Evolutionary conservation across 2,329 filamentous ascomycete species (phyloP), one percentile per base, ranked within the genome.

Genomic region (Bipolaris oryzae): DNA sequence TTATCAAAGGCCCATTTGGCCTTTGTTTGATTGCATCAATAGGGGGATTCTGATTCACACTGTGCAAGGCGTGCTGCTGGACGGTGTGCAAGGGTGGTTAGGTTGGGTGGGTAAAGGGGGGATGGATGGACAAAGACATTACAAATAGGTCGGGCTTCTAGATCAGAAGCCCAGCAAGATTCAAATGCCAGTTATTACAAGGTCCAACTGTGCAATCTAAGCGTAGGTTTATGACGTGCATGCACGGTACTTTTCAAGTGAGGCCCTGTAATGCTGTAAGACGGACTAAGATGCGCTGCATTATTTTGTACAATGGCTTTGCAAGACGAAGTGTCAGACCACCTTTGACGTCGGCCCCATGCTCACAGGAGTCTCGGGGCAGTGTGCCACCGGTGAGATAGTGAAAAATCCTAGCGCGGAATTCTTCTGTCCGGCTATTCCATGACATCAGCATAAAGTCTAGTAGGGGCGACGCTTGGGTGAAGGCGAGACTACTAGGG

Each of bases 1-100:
- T 51, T n/a, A 43, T 31, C 28, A 35, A 31, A 42, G 16, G 9
- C 35, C 21, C 37, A 42, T 38, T 53, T 31, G 31, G 23, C 49
- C 20, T 37, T 46, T 46, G 28, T 34, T 56, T 47, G n/a, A 35
- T 20, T 47, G 16, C 46, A 41, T 39, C 35, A 48, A 53, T 42
- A 42, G 33, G 16, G 39, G 37, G 21, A 1, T 37, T 39, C 21
- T 33, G 41, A 42, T 21, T 9, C 6, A 53, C 37, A 50, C 25
- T 28, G 35, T 47, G 20, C 43, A 50, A 54, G 39, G 48, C 45
- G 41, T 50, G 42, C 45, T 53, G 55, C 55, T 55, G 55, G 51
- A 38, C 51, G 51, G 55, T 46, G 42, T 56, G 43, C 37, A 56
- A 37, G 47, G 38, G 18, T 16, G n/a, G 11, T 44, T 25, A 2